These are phyloP conservation scores for Pseudogymnoascus sp. DNA, from an alignment of 2,329 filamentous ascomycete species.

Conservation along the genomic window DNA sequence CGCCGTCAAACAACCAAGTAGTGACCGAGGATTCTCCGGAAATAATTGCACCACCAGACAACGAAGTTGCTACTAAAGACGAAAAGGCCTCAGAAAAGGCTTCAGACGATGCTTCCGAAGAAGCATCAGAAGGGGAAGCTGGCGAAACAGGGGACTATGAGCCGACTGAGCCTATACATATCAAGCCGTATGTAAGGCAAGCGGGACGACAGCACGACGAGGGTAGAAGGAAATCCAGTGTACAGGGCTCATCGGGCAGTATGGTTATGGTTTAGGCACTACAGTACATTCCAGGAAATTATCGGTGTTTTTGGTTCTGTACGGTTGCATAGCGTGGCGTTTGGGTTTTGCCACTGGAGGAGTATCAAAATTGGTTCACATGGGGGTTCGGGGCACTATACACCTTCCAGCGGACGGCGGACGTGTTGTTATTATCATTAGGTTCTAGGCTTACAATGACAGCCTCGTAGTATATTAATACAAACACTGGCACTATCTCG, in stretches of 20 bases:
- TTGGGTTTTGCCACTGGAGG: not conserved
- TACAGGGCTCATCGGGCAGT: not conserved
- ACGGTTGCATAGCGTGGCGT: slow-evolving; percentile 3
- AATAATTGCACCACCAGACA: not conserved
- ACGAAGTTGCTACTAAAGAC: not conserved
- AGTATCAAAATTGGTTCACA: slow-evolving; percentile 4
- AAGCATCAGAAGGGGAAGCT: not conserved
- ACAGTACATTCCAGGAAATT: not conserved
- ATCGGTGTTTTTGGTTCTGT: not conserved
- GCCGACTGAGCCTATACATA: not conserved
- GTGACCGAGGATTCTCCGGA: not conserved
- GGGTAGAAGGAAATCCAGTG: not conserved
- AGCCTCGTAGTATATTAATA: not conserved
- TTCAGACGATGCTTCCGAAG: not conserved
- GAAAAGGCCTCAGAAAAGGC: not conserved
- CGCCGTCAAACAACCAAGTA: not conserved
- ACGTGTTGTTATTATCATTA: not conserved
- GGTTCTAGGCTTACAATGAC: slow-evolving; percentile 5
- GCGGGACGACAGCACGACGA: not conserved
- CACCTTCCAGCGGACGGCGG: not conserved
- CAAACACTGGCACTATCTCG: not conserved
- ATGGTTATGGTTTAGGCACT: slow-evolving; percentile 2
- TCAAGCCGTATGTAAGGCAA: slow-evolving; percentile 1
- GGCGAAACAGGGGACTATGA: not conserved
- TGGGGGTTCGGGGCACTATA: not conserved